Evolutionary conservation across 306 rosid genomes (phyloP).

Genomic region (Fagus sylvatica): DNA sequence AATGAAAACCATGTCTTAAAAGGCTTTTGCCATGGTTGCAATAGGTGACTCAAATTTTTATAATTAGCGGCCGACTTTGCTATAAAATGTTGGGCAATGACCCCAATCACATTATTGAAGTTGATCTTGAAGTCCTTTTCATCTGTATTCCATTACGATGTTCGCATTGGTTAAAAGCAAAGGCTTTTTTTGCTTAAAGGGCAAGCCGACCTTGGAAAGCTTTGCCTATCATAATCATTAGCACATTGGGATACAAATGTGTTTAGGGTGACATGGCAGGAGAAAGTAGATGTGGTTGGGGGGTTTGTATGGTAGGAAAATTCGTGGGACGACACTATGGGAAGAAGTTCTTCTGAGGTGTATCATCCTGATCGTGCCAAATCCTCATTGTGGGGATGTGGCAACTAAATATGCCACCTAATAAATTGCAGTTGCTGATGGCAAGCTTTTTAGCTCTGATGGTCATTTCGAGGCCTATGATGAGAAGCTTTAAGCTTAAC

Average conservation of each 20-base stretch:
- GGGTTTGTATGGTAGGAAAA: conserved; percentile 32
- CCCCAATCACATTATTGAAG: background rate
- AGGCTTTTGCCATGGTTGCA: conserved; percentile 38
- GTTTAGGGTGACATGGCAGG: conserved; percentile 32
- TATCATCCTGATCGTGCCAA: conserved; percentile 1
- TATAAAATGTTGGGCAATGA: background rate
- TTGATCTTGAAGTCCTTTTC: conserved; percentile 14
- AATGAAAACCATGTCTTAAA: conserved; percentile 28
- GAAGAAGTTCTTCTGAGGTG: conserved; percentile 36
- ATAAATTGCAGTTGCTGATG: conserved; percentile 30
- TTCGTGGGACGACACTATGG: conserved; percentile 1
- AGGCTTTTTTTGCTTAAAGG: too few species aligned
- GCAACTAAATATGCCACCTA: conserved; percentile 36
- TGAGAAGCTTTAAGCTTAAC: background rate
- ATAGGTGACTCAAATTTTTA: conserved; percentile 13
- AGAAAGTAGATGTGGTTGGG: conserved; percentile 28
- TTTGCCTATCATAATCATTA: conserved; percentile 21
- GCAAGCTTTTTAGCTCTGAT: conserved; percentile 33
- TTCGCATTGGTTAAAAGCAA: background rate
- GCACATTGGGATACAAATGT: conserved; percentile 24
- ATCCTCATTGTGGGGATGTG: conserved; percentile 29
- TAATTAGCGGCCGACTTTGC: conserved; percentile 33
- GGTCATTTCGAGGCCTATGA: conserved; percentile 34
- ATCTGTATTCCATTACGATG: conserved; percentile 22
- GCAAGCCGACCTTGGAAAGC: conserved; percentile 16